A percentile compares a stretch with the other conserved stretches of the same genome.
Evolutionary conservation across 768 basidiomycete species (phyloP).

Genomic region (Zangia roseola): DNA sequence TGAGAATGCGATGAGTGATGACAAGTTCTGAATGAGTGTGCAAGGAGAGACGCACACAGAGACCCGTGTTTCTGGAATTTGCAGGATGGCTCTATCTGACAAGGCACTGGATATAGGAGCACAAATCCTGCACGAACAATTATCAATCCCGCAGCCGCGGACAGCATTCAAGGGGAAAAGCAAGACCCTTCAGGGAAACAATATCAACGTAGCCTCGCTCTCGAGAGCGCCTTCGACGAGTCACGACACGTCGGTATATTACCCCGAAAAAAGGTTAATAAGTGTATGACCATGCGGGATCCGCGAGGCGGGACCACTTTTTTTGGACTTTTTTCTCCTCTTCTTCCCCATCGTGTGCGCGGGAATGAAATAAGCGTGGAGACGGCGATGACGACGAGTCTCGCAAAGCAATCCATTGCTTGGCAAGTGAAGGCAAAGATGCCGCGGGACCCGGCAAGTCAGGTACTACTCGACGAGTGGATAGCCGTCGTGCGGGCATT

Average conservation of each 20-base stretch:
- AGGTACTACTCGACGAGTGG: constrained; percentile 17
- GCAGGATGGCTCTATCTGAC: background rate
- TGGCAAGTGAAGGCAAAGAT: background rate
- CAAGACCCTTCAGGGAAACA: constrained; percentile 1
- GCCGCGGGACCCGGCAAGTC: constrained; percentile 20
- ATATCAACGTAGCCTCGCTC: constrained; percentile 17
- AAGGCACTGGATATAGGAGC: background rate
- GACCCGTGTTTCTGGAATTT: background rate
- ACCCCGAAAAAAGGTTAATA: constrained; percentile 13
- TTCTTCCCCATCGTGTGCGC: constrained; percentile 10
- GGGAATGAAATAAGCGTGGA: constrained; percentile 31
- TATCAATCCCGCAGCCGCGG: background rate
- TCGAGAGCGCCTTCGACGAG: background rate
- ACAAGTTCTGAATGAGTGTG: no score
- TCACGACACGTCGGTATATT: constrained; percentile 22
- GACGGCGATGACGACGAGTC: constrained; percentile 24
- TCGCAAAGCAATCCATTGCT: background rate
- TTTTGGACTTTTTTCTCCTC: background rate
- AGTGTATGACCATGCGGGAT: constrained; percentile 23
- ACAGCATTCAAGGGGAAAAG: constrained; percentile 16
- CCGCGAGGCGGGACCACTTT: constrained; percentile 25
- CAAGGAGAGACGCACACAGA: background rate
- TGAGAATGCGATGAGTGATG: no score
- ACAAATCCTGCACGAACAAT: background rate
- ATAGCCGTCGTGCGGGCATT: constrained; percentile 6